Base-by-base conservation (phyloP, 345 rosid species). In the Salix brachista region DNA sequence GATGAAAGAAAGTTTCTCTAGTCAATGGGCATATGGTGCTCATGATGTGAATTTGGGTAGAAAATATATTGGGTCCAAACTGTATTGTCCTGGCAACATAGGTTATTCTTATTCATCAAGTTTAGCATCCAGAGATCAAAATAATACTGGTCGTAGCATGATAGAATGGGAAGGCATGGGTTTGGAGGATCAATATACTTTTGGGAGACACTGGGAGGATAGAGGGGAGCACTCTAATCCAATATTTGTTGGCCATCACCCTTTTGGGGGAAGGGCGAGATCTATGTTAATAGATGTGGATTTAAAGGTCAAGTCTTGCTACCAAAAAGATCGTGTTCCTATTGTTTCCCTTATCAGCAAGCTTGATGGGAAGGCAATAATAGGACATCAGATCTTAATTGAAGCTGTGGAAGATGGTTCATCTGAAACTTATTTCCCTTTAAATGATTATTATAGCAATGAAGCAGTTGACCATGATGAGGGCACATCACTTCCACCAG, bases 351-450 rank as follows among this genome's bases (percentile, higher is more conserved):
- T 88, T 81, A 85, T 83, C 81, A 92, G 99, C 88, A 94, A 89
- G 83, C 75, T 91, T 64, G 85, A 89, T 75, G 93, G 98, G 74
- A 88, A 89, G 84, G 96, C 99, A 70, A 90, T 96, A 76, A 89
- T 94, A 75, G 99, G 99, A 72, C 98, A 96, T 83, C 94, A 95
- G 0, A 86, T 94, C 80, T 92, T 87, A 78, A 85, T 91, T 60
- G 94, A 96, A 85, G 85, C 88, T 62, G 67, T 94, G 48, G 89
- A 89, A 75, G 94, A 92, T 67, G 92, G 97, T 69, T 89, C 92
- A 46, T 85, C 94, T 0, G 93, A 89, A 77, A 75, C 80, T 62
- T 86, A 84, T 77, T 56, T 89, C 67, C 81, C 89, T 66, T 56
- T 83, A 12, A 62, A 54, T 79, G 87, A 80, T 74, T 87, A 85